Evolutionary conservation across 208 protist genomes (phyloP).

Genomic region (Angomonas deanei): DNA sequence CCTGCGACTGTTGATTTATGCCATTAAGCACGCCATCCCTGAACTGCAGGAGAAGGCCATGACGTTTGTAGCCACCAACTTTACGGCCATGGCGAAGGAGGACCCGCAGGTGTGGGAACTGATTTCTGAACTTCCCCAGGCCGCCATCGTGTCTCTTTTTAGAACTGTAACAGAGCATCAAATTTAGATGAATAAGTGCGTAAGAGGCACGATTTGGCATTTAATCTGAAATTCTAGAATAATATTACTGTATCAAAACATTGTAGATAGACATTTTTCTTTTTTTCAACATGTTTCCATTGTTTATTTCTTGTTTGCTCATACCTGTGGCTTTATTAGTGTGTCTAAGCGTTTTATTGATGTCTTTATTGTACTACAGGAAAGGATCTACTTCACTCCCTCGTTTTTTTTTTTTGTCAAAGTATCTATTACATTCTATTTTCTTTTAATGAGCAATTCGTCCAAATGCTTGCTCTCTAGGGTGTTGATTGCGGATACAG

Average conservation of each 20-base stretch:
- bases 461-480: conserved; percentile 18
- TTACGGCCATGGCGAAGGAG: conserved; percentile 45
- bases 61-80: conserved; percentile 61
- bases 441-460: neutral
- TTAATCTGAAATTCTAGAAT: too few species aligned
- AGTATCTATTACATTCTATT: neutral
- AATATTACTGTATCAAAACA: too few species aligned
- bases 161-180: conserved; percentile 68
- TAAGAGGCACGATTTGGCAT: neutral
- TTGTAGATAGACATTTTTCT: conserved; percentile 7
- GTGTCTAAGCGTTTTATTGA: neutral
- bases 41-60: conserved; percentile 81
- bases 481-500: conserved; percentile 48
- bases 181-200: too few species aligned
- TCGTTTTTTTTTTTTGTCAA: neutral
- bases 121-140: conserved; percentile 72
- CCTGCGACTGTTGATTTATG: conserved; percentile 75
- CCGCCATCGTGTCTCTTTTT: conserved; percentile 70
- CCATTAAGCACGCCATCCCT: conserved; percentile 74
- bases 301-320: conserved; percentile 16
- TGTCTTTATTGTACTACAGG: neutral
- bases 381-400: neutral
- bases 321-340: too few species aligned
- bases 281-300: conserved; percentile 1
- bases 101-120: conserved; percentile 84